Conservation (phyloP, 768 basidiomycete genomes). For the Rhizopogon roseolus region DNA sequence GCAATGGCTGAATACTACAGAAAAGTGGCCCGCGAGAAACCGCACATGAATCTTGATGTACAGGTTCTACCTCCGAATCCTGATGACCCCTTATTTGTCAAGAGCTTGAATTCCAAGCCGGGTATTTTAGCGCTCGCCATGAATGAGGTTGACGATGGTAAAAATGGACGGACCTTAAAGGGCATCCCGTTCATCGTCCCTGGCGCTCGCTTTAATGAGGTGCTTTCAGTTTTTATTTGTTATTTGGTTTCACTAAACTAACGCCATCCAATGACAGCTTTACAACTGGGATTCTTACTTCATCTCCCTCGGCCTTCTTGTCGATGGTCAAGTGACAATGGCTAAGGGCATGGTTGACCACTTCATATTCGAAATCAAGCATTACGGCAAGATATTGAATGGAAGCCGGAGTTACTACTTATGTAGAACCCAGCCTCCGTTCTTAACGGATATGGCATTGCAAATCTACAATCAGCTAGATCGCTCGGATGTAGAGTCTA, state of each 20-base stretch:
- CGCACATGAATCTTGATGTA: conserved; percentile 91
- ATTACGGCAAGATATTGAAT: conserved; percentile 96
- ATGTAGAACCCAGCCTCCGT: conserved; percentile 93
- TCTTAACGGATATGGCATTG: conserved; percentile 97
- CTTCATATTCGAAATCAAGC: conserved; percentile 98
- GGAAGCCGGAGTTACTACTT: conserved; percentile 95
- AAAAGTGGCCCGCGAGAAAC: conserved; percentile 84
- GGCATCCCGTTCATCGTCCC: conserved; percentile 98
- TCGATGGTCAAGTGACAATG: conserved; percentile 91
- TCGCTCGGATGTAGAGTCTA: conserved; percentile 67
- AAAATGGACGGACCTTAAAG: conserved; percentile 77
- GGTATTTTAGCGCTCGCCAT: conserved; percentile 94
- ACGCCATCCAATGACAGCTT: conserved; percentile 42
- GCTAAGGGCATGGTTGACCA: conserved; percentile 99
- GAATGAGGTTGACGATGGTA: conserved; percentile 81
- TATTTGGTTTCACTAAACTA: conserved; percentile 3
- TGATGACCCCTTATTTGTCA: conserved; percentile 85
- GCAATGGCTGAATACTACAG: conserved; percentile 96
- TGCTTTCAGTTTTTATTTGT: conserved; percentile 28
- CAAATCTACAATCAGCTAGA: conserved; percentile 98
- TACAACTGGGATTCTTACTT: conserved; percentile 98
- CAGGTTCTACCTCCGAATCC: conserved; percentile 83
- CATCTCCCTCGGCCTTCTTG: conserved; percentile 87
- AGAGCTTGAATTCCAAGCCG: conserved; percentile 90
- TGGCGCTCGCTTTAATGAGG: conserved; percentile 92